Base-by-base conservation (phyloP, 1,284 basidiomycete species). In the Cutaneotrichosporon curvatum region DNA sequence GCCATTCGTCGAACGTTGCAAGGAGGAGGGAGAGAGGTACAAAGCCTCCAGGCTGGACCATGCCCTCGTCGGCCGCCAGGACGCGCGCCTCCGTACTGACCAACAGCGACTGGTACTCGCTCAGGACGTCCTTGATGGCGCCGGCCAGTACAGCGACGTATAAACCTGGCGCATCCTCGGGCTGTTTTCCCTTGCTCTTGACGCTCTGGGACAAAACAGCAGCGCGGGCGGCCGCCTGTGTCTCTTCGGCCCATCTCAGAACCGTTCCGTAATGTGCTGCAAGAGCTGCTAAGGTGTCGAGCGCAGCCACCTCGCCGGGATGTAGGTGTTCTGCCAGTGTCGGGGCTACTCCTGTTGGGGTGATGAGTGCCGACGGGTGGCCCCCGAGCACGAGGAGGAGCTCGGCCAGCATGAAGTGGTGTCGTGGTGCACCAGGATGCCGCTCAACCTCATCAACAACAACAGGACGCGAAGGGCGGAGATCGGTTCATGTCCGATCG, bases 1-100 rank as follows among this genome's bases (percentile, higher is more conserved):
- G 84, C 88, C 88, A 91, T 62, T 79, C 79, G 18, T 84, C 78
- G 64, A 91, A 90, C 6, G 79, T 79, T 3, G 88, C 85, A 39
- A 84, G 79, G 43, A 91, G 72, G 6, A 82, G 81, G 0, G 87
- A 85, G 23, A 91, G 73, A 1, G 87, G 87, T 2, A 91, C 87
- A 62, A 85, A 88, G 9, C 48, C 43, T 82, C 35, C 84, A 21
- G 37, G 38, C 76, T 46, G 80, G 79, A 91, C 87, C 18, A 88
- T 75, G 43, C 74, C 76, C 7, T 80, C 74, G 60, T 90, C 85
- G 42, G 81, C 78, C 33, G 73, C 73, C 30, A 91, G 75, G 22
- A 91, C 76, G 60, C 80, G 83, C n/a, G 80, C 78, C 66, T 91
- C 87, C 2, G 84, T 87, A 45, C 82, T 78, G 1, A 89, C 78